Conservation (phyloP, 768 basidiomycete species). For the Termitomyces eurrhizus region DNA sequence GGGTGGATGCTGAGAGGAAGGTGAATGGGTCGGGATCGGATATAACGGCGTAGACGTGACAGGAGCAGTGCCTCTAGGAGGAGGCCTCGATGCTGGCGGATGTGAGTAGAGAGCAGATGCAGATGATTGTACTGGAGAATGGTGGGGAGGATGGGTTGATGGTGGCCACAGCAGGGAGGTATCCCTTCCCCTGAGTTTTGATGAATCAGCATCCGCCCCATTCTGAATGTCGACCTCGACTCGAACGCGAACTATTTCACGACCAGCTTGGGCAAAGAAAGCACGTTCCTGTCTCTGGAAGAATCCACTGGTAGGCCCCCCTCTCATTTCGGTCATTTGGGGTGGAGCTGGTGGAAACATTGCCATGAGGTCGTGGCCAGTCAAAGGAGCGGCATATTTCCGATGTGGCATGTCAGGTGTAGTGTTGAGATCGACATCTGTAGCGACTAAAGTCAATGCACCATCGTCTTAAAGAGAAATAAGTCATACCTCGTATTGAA, state of each 20-base stretch:
- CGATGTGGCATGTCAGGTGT: slow-evolving; percentile 44
- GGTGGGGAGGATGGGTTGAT: slow-evolving; percentile 23
- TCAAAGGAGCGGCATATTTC: slow-evolving; percentile 72
- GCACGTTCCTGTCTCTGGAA: slow-evolving; percentile 76
- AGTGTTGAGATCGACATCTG: slow-evolving; percentile 65
- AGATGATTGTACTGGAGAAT: slow-evolving; percentile 31
- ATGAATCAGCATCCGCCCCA: slow-evolving; percentile 26
- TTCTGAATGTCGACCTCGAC: slow-evolving; percentile 60
- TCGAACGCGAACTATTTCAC: slow-evolving; percentile 71
- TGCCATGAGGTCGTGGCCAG: slow-evolving; percentile 82
- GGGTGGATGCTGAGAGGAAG: slow-evolving; percentile 25
- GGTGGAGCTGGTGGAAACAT: slow-evolving; percentile 76
- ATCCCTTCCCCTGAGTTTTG: slow-evolving; percentile 20
- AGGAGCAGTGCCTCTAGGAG: slow-evolving; percentile 28
- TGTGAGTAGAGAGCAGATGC: slow-evolving; percentile 30
- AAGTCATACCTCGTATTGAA: slow-evolving; percentile 50
- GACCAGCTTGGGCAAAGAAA: slow-evolving; percentile 76
- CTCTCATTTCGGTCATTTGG: slow-evolving; percentile 49
- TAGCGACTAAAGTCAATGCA: background rate
- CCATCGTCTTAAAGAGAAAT: no score
- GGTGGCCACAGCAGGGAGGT: slow-evolving; percentile 23
- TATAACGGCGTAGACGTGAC: slow-evolving; percentile 31
- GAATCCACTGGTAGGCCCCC: slow-evolving; percentile 66
- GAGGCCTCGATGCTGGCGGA: slow-evolving; percentile 27
- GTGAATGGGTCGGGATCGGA: slow-evolving; percentile 27